Base-by-base conservation (phyloP, 306 rosid genomes). In the Trifolium repens region DNA sequence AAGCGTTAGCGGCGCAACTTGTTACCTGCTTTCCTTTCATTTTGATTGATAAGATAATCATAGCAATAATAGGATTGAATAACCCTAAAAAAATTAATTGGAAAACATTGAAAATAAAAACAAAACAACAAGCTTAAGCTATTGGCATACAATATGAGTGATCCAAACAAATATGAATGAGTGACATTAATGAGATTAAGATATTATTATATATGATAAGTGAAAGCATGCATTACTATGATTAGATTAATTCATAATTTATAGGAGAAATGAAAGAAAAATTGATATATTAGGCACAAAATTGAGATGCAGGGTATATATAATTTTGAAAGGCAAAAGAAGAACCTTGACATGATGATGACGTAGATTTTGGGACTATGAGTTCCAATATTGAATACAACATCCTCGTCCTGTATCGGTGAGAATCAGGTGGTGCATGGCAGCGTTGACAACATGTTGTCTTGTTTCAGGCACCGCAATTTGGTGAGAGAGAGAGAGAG, bases 331-430 rank as follows among this genome's bases (percentile, higher is more conserved):
- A 81, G 53, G 27, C 3, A 59, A 10, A 54, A 19, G 1, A 70
- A 7, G 62, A 65, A 89, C 91, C 96, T 87, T 73, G 85, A 76
- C 91, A 90, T 87, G 78, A 66, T 87, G 78, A 66, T 64, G 82
- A 63, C 4, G 24, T 68, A 39, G 46, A 47, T 73, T 61, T 47
- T 12, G 73, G 39, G 67, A 66, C 37, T 52, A 24, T 26, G 79
- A 53, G 66, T 66, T 85, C 76, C 55, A 11, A 72, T 26, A 69
- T 32, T 22, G 47, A 12, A 71, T 61, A 34, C 70, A 74, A 30
- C 78, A 78, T 78, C 70, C 81, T 69, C 76, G 57, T 69, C 75
- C 67, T 73, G 73, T 22, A 69, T 43, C 12, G 62, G 71, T 24
- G 79, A 52, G 32, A 78, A 64, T 71, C 37, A 69, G 50, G 68